Conservation (phyloP, 2,329 filamentous ascomycete species). For the Phaeophleospora eucalypticola region DNA sequence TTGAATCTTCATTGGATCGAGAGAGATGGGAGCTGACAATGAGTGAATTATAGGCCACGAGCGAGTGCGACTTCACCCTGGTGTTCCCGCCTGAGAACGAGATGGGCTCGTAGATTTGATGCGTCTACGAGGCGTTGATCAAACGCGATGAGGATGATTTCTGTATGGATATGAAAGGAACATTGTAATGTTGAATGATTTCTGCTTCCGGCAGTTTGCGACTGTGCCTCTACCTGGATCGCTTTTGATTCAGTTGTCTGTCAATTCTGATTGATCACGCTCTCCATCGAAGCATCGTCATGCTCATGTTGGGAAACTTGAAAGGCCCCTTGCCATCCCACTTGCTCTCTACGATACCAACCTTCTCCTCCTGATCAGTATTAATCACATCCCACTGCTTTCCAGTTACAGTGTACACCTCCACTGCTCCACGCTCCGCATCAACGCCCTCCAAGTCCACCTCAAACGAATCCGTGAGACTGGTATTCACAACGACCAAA, state of each 20-base stretch:
- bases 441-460: constrained; percentile 56
- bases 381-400: constrained; percentile 57
- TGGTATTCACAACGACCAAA: constrained; percentile 69
- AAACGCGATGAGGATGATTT: not conserved
- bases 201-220: not conserved
- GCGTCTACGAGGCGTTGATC: no score
- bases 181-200: not conserved
- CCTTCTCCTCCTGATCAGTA: constrained; percentile 58
- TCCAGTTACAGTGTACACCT: constrained; percentile 62
- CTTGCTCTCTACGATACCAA: constrained; percentile 55
- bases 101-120: constrained; percentile 13
- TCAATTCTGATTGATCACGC: no score
- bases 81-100: constrained; percentile 19
- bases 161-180: not conserved
- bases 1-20: not conserved
- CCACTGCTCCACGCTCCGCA: constrained; percentile 38
- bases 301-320: constrained; percentile 64
- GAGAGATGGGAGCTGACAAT: constrained; percentile 1
- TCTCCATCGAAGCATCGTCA: constrained; percentile 63
- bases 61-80: constrained; percentile 20
- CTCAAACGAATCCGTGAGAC: constrained; percentile 56
- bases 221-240: no score
- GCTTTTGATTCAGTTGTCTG: no score
- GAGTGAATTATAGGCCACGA: constrained; percentile 7
- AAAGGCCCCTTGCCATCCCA: constrained; percentile 63